Evolutionary conservation across 208 protist species (phyloP).

Genomic region (Giardia duodenalis): DNA sequence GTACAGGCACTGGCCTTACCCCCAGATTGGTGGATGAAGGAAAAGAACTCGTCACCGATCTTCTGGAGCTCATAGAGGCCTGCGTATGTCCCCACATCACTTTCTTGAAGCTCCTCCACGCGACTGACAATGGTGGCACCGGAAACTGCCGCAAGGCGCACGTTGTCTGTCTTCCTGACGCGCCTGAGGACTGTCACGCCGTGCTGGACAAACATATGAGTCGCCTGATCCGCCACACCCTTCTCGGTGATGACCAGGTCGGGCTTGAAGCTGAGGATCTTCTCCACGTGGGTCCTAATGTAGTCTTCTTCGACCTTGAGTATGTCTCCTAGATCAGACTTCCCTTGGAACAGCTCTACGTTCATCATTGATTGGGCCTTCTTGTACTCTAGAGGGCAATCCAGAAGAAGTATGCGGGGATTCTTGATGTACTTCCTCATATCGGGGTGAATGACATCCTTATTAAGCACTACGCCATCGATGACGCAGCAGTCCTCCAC

Average conservation of each 20-base stretch:
- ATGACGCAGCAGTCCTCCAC: slow-evolving; percentile 88
- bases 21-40: slow-evolving; percentile 92
- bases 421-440: slow-evolving; percentile 91
- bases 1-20: slow-evolving; percentile 85
- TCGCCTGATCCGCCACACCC: slow-evolving; percentile 82
- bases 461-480: slow-evolving; percentile 96
- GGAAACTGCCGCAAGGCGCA: slow-evolving; percentile 78
- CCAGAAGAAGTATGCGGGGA: slow-evolving; percentile 89
- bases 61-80: slow-evolving; percentile 95
- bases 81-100: slow-evolving; percentile 77
- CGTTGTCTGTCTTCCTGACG: slow-evolving; percentile 95
- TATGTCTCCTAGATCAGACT: slow-evolving; percentile 76
- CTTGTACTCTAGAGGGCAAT: slow-evolving; percentile 96
- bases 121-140: slow-evolving; percentile 90
- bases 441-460: slow-evolving; percentile 95
- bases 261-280: slow-evolving; percentile 91
- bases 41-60: slow-evolving; percentile 94
- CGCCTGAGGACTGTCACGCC: slow-evolving; percentile 88
- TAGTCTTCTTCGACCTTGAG: slow-evolving; percentile 95
- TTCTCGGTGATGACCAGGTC: slow-evolving; percentile 99
- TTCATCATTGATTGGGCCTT: slow-evolving; percentile 94
- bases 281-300: slow-evolving; percentile 77
- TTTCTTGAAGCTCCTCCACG: slow-evolving; percentile 82
- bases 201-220: slow-evolving; percentile 87
- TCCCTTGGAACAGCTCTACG: slow-evolving; percentile 66